Evolutionary conservation across 495 filamentous ascomycete species (phyloP).

Genomic region (Amorphotheca resinae): DNA sequence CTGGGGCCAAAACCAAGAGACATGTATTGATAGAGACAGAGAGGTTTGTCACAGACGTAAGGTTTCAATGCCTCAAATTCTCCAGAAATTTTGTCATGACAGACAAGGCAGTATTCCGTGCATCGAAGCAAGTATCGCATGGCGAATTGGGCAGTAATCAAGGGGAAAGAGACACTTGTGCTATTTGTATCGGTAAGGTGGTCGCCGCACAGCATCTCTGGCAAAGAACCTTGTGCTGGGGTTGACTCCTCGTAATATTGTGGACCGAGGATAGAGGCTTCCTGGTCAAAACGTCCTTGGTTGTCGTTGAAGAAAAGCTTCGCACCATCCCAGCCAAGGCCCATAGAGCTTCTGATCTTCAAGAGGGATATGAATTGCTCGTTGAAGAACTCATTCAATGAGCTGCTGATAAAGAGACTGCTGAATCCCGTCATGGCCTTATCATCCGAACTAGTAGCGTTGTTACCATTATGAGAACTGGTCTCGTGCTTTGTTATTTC

Average conservation of each 20-base stretch:
- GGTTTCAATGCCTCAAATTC: constrained; percentile 81
- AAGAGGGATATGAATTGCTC: constrained; percentile 52
- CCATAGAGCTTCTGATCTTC: constrained; percentile 39
- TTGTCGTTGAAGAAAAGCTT: constrained; percentile 30
- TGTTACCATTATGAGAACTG: neutral
- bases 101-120: constrained; percentile 80
- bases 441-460: neutral
- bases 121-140: constrained; percentile 71
- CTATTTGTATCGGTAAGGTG: constrained; percentile 30
- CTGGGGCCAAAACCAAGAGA: constrained; percentile 73
- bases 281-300: constrained; percentile 4
- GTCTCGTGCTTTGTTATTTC: constrained; percentile 16
- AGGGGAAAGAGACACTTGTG: constrained; percentile 20
- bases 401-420: constrained; percentile 55
- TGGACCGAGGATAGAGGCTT: constrained; percentile 5
- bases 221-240: constrained; percentile 17
- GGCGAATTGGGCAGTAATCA: constrained; percentile 41
- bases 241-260: constrained; percentile 6
- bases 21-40: constrained; percentile 91
- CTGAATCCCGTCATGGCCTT: constrained; percentile 6
- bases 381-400: constrained; percentile 59
- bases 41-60: constrained; percentile 68
- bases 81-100: constrained; percentile 52
- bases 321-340: constrained; percentile 58
- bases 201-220: constrained; percentile 33